These are phyloP conservation scores for Cercospora sojina DNA, from an alignment of 2,329 filamentous ascomycete genomes.

Conservation along the genomic window DNA sequence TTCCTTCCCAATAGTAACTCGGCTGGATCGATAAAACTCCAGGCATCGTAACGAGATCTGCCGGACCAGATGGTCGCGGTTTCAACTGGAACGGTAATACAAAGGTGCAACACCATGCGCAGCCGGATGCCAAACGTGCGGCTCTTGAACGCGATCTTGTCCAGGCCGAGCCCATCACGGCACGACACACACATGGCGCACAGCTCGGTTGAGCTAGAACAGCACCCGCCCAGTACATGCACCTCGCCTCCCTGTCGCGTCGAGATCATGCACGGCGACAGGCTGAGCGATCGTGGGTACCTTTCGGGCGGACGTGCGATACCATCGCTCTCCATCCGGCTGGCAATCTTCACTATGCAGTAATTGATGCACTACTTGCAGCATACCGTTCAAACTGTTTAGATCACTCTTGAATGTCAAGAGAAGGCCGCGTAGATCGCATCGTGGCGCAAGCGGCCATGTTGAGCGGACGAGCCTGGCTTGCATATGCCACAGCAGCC, in stretches of 20 bases:
- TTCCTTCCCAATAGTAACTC: background rate
- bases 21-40: background rate
- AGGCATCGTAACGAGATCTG: background rate
- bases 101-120: background rate
- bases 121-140: background rate
- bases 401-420: background rate
- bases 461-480: background rate
- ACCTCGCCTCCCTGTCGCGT: background rate
- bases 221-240: background rate
- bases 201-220: background rate
- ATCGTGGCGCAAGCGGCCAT: constrained; percentile 1
- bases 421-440: background rate
- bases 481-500: background rate
- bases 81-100: background rate
- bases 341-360: background rate
- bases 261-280: background rate
- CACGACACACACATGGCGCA: background rate
- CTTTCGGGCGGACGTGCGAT: background rate
- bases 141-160: background rate
- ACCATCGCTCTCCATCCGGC: background rate
- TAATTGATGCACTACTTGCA: background rate
- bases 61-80: background rate
- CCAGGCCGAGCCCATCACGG: background rate
- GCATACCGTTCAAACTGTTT: background rate
- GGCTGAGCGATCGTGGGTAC: background rate